Base-by-base conservation (phyloP, 345 rosid genomes). In the Laguncularia racemosa region DNA sequence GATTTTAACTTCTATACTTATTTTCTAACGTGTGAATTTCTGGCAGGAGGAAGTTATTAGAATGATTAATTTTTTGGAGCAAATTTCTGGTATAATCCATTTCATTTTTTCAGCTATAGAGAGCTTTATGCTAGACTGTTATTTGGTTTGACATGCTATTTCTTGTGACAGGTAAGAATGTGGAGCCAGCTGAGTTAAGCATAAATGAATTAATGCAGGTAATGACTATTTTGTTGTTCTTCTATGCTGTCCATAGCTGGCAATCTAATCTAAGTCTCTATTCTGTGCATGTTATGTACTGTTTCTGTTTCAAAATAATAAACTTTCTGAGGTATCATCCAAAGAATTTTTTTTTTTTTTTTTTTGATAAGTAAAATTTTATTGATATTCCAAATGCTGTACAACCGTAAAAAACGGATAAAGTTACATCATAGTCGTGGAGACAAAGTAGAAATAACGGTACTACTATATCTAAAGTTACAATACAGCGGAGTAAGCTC, bases 41-140 rank as follows among this genome's bases (percentile, higher is more conserved):
- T 78, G 70, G 66, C 97, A 93, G 97, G 99, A 93, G 45, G 99
- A 93, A 80, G 79, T 93, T 66, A 56, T 89, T 66, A 83, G 82
- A 76, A 70, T 89, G 77, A 82, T 93, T 59, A 93, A 83, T 67
- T 67, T 65, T 66, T 63, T 82, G 77, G 99, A 89, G 82, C 91
- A 81, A 80, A 64, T 63, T 55, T 83, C 85, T 65, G 97, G 99
- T 93, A 87, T 61, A 54, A 51, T 67, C 58, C 60, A 51, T 43
- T 13, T 13, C 26, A 19, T 54, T 38, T 46, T 62, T 46, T 52
- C 61, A 7, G 40, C 9, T 33, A 7, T 9, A 7, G 10, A 7
- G 1, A 33, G 40, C 40, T 33, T 33, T 33, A 7, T 33, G 11
- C 1, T 7, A 33, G 40, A 33, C 50, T 65, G 58, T 63, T 38